Base-by-base conservation (phyloP, 768 basidiomycete genomes). In the Leucogyrophana mollusca region DNA sequence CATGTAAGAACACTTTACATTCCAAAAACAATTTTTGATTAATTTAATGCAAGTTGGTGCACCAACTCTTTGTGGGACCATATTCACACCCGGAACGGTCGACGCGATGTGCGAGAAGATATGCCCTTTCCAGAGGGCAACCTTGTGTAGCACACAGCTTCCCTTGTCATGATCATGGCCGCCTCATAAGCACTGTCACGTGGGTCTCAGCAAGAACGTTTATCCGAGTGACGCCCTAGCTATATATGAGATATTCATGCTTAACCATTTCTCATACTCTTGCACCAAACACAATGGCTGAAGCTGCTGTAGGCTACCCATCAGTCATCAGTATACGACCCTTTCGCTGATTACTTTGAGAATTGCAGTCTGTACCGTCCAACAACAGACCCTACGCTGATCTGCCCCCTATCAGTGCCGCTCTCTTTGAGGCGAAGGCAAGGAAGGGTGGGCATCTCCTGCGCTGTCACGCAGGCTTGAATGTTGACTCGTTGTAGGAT, bases 341-440 rank as follows among this genome's bases (percentile, higher is more conserved):
- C 30, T 21, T 9, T 4, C 2, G 6, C 36, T 34, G 23, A 20
- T 43, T 32, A 24, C 30, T 24, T 52, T 13, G 45, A 11, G 10
- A 34, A 27, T 25, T 17, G 34, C 49, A 79, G 76, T 61, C 65
- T 45, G 52, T 80, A 23, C 67, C 77, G 10, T 61, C 70, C 18
- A 71, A 63, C 61, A 73, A 50, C 45, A 52, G 56, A 13, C 79
- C 78, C 4, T 77, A 73, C 53, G 54, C 72, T n/a, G 70, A 75
- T 50, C 71, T 85, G 20, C 78, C 84, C 3, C 62, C 77, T 20
- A 72, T 79, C 50, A 71, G 68, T 57, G 48, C 72, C 10, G 59
- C 58, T 32, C 64, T 89, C 20, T 77, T 86, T 40, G 79, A 82
- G 52, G 85, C 81, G 11, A 88, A 89, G 62, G 82, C 82, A 3